Conservation (phyloP, 768 basidiomycete species). For the Rhizopogon salebrosus region DNA sequence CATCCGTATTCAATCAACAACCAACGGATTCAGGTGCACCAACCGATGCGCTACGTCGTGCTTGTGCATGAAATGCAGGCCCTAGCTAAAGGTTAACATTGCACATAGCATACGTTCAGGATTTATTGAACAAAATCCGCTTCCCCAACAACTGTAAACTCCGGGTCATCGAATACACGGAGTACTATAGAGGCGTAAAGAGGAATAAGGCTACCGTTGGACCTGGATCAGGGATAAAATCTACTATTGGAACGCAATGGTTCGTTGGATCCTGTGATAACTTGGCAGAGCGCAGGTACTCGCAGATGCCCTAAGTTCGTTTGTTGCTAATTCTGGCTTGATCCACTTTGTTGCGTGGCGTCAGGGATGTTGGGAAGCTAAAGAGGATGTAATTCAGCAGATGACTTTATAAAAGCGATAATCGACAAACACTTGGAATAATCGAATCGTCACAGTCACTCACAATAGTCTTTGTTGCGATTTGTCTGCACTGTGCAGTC, state of each 20-base stretch:
- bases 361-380: conserved; percentile 2
- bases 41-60: conserved; percentile 31
- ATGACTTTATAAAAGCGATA: too few relatives aligned
- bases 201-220: conserved; percentile 15
- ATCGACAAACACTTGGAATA: too few relatives aligned
- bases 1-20: conserved; percentile 3
- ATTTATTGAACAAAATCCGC: conserved; percentile 25
- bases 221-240: conserved; percentile 8
- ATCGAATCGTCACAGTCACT: not conserved
- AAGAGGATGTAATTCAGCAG: too few relatives aligned
- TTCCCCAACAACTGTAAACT: conserved; percentile 19
- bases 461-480: not conserved
- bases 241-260: conserved; percentile 18
- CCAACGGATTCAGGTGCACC: not conserved
- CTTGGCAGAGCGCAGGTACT: too few relatives aligned
- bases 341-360: conserved; percentile 5
- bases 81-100: conserved; percentile 10
- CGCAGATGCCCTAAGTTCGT: not conserved
- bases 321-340: not conserved
- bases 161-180: conserved; percentile 16
- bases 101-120: conserved; percentile 11
- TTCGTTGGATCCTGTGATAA: conserved; percentile 6
- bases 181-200: conserved; percentile 27
- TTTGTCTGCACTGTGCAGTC: conserved; percentile 23
- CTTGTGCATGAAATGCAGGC: conserved; percentile 31